Evolutionary conservation across 73 alveolate genomes (phyloP), one percentile per base, ranked within the genome.

Genomic region (Diophrys appendiculata): DNA sequence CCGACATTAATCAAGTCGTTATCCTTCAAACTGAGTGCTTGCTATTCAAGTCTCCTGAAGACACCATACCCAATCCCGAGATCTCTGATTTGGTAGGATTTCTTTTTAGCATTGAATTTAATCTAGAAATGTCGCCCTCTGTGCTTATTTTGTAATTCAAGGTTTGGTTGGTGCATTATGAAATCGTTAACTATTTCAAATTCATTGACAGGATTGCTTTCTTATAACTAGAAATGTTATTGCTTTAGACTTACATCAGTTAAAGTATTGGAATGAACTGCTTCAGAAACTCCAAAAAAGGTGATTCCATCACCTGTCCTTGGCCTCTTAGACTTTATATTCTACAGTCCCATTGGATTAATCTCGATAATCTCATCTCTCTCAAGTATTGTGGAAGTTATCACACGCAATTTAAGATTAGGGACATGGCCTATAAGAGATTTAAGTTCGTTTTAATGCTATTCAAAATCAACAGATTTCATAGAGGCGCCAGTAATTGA

Each of bases 21-120:
- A 76, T 94, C 96, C 69, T 92, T 92, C 22, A 94, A 81, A 43
- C 18, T 18, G 18, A 43, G 94, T 13, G 82, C 78, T 70, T 93
- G 83, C 65, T 55, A 73, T 71, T 70, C 94, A 0, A 94, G 73
- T 81, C 90, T 92, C 64, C 90, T 94, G 67, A 94, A 94, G 33
- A 92, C 96, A 2, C 99, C 99, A 65, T 88, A 94, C 55, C 99
- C 99, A 75, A 87, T 88, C 24, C 98, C 97, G 33, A 94, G 83
- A 83, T 94, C 99, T 54, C 80, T 90, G 22, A 81, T 71, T 29
- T 52, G 29, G 68, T 90, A 90, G 31, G 52, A 53, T 3, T 67
- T 52, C 33, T 33, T 52, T 0, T 69, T 85, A 32, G 76, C 2
- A 34, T 54, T 71, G 69, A 71, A 90, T 33, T 69, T 80, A n/a